Evolutionary conservation across 2,329 filamentous ascomycete genomes (phyloP), one percentile per base, ranked within the genome.

Genomic region (Aspergillus aculeatus): DNA sequence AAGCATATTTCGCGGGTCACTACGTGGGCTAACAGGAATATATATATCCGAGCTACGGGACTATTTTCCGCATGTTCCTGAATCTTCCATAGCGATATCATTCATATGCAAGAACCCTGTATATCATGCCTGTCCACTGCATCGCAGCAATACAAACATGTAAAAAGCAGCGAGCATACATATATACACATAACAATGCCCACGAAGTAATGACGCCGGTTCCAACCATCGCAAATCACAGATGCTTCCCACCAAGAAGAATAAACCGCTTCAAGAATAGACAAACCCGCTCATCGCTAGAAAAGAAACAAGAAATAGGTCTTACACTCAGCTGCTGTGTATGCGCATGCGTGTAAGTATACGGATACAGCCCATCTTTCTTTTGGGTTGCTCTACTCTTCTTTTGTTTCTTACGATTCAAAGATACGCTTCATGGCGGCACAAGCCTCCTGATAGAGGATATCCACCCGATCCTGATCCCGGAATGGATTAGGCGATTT

Each of bases 401-500:
- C 16, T 5, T 44, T 14, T 3, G 38, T 44, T 16, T 14, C 23
- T 35, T 61, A 68, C 61, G 66, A 65, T n/a, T 68, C 66, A 58
- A 80, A 80, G 35, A 80, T 75, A 14, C 68, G 67, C 59, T 75
- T 75, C 70, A 81, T 74, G 55, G 78, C 76, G 6, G 73, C 72
- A 58, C 78, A 80, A 3, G 79, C 77, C 55, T 78, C 72, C 32
- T 68, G 67, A 60, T 81, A 81, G 9, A 79, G 65, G 5, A 76
- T 64, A 61, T 80, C 71, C 19, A 80, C 77, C 24, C 69, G 68
- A 21, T 63, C 66, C 61, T 80, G 78, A 53, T 81, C 76, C 7
- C 78, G 71, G 63, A 80, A 81, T 2, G 80, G 80, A 64, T 81
- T 80, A 35, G 77, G 71, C 7, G 73, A 76, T 65, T 81, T 81